phyloP scores from a whole-genome alignment of 2,329 filamentous ascomycete species.

The Balansia obtecta region DNA sequence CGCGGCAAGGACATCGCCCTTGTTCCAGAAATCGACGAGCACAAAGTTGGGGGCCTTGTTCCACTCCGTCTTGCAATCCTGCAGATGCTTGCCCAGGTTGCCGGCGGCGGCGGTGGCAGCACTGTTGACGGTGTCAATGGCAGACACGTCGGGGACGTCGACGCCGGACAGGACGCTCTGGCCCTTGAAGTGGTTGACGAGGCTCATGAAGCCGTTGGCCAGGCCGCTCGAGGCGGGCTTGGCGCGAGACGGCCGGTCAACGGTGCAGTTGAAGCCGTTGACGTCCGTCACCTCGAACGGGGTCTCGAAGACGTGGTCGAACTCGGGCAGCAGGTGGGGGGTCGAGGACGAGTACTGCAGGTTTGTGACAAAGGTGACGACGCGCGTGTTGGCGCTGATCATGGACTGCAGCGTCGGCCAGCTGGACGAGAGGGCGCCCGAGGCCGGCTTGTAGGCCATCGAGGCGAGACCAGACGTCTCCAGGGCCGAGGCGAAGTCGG shows the following conservation, averaged over 20 bases:
- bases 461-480: conserved; percentile 44
- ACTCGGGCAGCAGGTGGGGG: conserved; percentile 52
- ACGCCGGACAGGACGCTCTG: conserved; percentile 39
- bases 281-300: conserved; percentile 50
- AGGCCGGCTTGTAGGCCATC: conserved; percentile 46
- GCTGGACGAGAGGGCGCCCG: conserved; percentile 25
- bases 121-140: conserved; percentile 54
- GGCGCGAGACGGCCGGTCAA: conserved; percentile 49
- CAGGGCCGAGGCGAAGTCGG: conserved; percentile 42
- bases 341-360: conserved; percentile 27
- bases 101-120: conserved; percentile 40
- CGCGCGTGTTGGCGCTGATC: conserved; percentile 50
- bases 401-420: conserved; percentile 66
- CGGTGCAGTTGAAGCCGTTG: conserved; percentile 57
- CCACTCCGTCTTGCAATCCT: conserved; percentile 44
- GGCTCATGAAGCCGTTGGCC: conserved; percentile 46
- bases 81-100: conserved; percentile 39
- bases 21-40: conserved; percentile 70
- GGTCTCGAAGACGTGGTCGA: conserved; percentile 60
- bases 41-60: conserved; percentile 56
- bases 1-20: conserved; percentile 55
- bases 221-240: conserved; percentile 39
- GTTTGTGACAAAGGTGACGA: conserved; percentile 58
- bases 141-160: conserved; percentile 46
- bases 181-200: conserved; percentile 76